A percentile compares a stretch with the other conserved stretches of the same genome.
phyloP scores from a whole-genome alignment of 2,329 filamentous ascomycete genomes.

The Atkinsonella texensis region DNA sequence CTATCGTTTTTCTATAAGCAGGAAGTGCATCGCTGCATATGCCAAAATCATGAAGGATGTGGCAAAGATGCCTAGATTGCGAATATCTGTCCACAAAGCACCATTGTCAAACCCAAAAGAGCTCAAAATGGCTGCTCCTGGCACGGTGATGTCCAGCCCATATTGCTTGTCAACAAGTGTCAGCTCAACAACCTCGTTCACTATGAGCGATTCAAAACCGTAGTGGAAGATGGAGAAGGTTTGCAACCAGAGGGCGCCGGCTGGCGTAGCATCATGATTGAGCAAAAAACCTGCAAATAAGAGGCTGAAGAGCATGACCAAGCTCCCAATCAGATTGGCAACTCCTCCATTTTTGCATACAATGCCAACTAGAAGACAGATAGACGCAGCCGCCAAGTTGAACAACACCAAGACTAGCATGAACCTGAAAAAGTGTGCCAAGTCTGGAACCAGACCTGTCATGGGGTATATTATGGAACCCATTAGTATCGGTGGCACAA shows the following conservation, averaged over 20 bases:
- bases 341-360: constrained; percentile 85
- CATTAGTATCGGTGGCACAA: constrained; percentile 90
- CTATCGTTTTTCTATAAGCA: constrained; percentile 70
- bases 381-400: constrained; percentile 85
- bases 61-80: constrained; percentile 72
- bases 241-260: constrained; percentile 80
- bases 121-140: constrained; percentile 84
- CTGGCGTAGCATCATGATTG: constrained; percentile 87
- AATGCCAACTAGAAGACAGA: constrained; percentile 94
- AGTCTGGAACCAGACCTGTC: constrained; percentile 80
- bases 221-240: constrained; percentile 96
- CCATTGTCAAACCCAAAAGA: constrained; percentile 88
- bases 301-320: constrained; percentile 95
- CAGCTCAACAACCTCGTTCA: constrained; percentile 89
- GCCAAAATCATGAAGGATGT: constrained; percentile 76
- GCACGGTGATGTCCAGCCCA: constrained; percentile 90
- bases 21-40: constrained; percentile 83
- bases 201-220: constrained; percentile 88
- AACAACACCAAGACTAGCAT: constrained; percentile 87
- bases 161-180: constrained; percentile 91
- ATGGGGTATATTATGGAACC: constrained; percentile 95
- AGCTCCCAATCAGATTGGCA: constrained; percentile 82
- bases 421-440: constrained; percentile 79
- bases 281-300: constrained; percentile 88
- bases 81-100: constrained; percentile 74